These are phyloP conservation scores for Phanerochaete sordida DNA, from an alignment of 768 basidiomycete species.

Conservation along the genomic window DNA sequence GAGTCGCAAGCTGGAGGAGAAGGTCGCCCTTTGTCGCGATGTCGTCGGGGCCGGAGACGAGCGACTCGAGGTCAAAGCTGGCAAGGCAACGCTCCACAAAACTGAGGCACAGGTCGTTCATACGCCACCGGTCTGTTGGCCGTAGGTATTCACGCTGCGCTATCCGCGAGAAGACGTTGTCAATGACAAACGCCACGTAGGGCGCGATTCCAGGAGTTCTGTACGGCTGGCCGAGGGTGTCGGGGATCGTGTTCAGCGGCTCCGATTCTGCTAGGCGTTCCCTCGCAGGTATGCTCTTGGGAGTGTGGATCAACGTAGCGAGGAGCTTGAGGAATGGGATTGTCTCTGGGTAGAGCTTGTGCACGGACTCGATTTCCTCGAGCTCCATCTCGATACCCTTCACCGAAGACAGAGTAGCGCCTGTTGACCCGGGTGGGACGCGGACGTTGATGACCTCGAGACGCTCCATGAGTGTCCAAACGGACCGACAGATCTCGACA, in stretches of 20 bases:
- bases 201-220: slow-evolving; percentile 78
- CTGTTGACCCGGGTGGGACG: slow-evolving; percentile 33
- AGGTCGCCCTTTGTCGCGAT: slow-evolving; percentile 45
- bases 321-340: slow-evolving; percentile 85
- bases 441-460: slow-evolving; percentile 81
- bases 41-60: slow-evolving; percentile 59
- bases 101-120: slow-evolving; percentile 79
- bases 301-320: slow-evolving; percentile 77
- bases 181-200: slow-evolving; percentile 82
- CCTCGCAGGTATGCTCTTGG: slow-evolving; percentile 63
- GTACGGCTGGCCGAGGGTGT: slow-evolving; percentile 76
- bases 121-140: slow-evolving; percentile 79
- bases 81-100: slow-evolving; percentile 85
- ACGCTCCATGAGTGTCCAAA: slow-evolving; percentile 84
- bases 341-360: slow-evolving; percentile 82
- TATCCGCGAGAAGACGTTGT: slow-evolving; percentile 83
- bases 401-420: slow-evolving; percentile 47
- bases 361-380: slow-evolving; percentile 79
- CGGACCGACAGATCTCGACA: slow-evolving; percentile 75
- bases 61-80: slow-evolving; percentile 73
- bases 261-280: slow-evolving; percentile 58
- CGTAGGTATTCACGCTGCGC: slow-evolving; percentile 70
- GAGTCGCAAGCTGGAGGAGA: slow-evolving; percentile 55
- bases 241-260: slow-evolving; percentile 72
- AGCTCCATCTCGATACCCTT: slow-evolving; percentile 86